A percentile compares a stretch with the other conserved stretches of the same genome.
phyloP scores from a whole-genome alignment of 345 rosid species.

The Bruguiera parviflora region DNA sequence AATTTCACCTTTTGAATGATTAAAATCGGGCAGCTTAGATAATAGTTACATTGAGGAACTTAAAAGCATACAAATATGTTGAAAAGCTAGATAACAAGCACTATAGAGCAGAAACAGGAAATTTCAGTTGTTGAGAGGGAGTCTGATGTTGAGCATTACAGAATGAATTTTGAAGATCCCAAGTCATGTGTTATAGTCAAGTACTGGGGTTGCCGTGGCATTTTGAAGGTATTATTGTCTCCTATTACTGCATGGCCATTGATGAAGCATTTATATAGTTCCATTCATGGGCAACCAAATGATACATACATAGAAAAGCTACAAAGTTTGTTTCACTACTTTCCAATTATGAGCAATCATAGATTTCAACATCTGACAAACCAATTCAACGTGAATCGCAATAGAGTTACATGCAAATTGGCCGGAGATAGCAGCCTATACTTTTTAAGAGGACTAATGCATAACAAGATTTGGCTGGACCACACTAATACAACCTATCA shows the following conservation, averaged over 20 bases:
- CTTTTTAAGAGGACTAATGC: no score
- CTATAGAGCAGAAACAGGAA: not conserved
- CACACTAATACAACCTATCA: no score
- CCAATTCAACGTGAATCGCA: no score
- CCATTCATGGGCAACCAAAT: not conserved
- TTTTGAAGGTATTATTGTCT: not conserved
- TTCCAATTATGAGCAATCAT: no score
- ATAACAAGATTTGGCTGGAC: no score
- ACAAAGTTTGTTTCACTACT: no score
- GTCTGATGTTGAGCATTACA: not conserved
- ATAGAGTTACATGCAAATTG: no score
- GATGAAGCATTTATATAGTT: constrained; percentile 3
- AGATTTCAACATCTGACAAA: no score
- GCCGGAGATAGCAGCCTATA: no score
- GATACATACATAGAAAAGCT: not conserved
- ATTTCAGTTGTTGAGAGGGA: not conserved
- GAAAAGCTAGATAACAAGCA: not conserved
- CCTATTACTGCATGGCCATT: not conserved
- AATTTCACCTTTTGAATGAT: constrained; percentile 6
- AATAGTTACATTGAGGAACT: not conserved
- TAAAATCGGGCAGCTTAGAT: not conserved
- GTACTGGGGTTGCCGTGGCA: not conserved
- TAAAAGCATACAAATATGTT: not conserved
- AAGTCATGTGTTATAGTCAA: not conserved
- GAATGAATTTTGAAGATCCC: not conserved